These are phyloP conservation scores for Daldinia loculata DNA, from an alignment of 495 filamentous ascomycete genomes.

Conservation along the genomic window DNA sequence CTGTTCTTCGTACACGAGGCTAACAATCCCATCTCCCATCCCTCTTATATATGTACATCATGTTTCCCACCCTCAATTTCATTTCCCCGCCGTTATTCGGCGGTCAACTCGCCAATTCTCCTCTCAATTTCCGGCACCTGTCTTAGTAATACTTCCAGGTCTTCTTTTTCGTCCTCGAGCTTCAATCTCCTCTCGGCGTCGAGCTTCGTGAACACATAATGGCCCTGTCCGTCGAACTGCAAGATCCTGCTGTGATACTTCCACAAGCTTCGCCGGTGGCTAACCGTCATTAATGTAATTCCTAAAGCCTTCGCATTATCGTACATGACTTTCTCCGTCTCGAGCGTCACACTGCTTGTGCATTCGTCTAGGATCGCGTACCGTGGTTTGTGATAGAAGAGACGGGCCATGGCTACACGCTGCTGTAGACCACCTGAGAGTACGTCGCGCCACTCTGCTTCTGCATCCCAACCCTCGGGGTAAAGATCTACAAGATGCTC, in stretches of 20 bases:
- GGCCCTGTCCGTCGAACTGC: constrained; percentile 94
- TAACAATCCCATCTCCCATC: not conserved
- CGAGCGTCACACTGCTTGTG: constrained; percentile 89
- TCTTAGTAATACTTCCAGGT: constrained; percentile 83
- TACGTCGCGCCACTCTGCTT: constrained; percentile 95
- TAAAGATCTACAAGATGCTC: constrained; percentile 83
- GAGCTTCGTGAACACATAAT: constrained; percentile 87
- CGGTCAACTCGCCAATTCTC: constrained; percentile 79
- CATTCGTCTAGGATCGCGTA: constrained; percentile 97
- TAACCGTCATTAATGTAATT: constrained; percentile 96
- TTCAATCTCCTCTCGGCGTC: constrained; percentile 87
- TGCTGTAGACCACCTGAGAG: constrained; percentile 92
- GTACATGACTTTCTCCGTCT: constrained; percentile 96
- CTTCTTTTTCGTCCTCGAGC: constrained; percentile 97
- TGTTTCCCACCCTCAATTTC: not conserved
- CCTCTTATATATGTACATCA: constrained; percentile 5
- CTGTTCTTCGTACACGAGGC: constrained; percentile 8
- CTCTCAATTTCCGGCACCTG: constrained; percentile 87
- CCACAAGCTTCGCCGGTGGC: constrained; percentile 90
- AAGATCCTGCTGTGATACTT: constrained; percentile 93
- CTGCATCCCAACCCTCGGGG: constrained; percentile 85
- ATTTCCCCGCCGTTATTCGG: constrained; percentile 34
- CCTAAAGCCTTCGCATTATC: constrained; percentile 90
- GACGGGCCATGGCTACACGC: constrained; percentile 94
- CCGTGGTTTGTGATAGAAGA: constrained; percentile 94